A percentile compares a stretch with the other conserved stretches of the same genome.
Evolutionary conservation across 75 land plant genomes (phyloP).

Genomic region (Picea glauca): DNA sequence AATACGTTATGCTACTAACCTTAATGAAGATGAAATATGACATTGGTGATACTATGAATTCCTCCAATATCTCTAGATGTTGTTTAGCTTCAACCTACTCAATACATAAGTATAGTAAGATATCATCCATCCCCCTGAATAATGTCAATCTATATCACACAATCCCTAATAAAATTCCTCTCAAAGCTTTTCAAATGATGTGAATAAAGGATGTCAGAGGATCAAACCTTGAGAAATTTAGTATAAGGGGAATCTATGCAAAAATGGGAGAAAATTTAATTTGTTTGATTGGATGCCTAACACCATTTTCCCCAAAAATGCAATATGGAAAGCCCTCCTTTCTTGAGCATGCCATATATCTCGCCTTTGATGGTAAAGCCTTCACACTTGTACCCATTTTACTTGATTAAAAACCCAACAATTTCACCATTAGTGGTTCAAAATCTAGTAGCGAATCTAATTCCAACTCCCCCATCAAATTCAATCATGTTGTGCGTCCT

Average conservation of each 20-base stretch:
- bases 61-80: constrained; percentile 78
- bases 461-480: too few relatives aligned
- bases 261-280: constrained; percentile 79
- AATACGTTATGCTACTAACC: constrained; percentile 27
- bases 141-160: not conserved
- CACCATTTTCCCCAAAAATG: constrained; percentile 99
- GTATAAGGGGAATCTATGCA: constrained; percentile 70
- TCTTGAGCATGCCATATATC: constrained; percentile 31
- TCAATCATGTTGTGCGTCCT: constrained; percentile 3
- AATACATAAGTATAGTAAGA: not conserved
- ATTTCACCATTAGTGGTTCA: too few relatives aligned
- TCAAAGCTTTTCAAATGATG: not conserved
- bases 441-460: too few relatives aligned
- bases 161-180: not conserved
- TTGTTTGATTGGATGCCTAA: constrained; percentile 88
- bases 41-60: constrained; percentile 70
- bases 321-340: constrained; percentile 42
- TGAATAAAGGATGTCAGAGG: not conserved
- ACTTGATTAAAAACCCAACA: too few relatives aligned
- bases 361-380: constrained; percentile 61
- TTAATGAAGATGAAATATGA: constrained; percentile 81
- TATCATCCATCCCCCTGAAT: not conserved
- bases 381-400: constrained; percentile 38
- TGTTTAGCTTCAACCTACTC: constrained; percentile 94
- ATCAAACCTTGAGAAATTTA: constrained; percentile 62